Percentiles rank a stretch among this genome's conserved stretches.
These are phyloP conservation scores for Cadophora malorum DNA, from an alignment of 2,329 filamentous ascomycete genomes.

Conservation along the genomic window DNA sequence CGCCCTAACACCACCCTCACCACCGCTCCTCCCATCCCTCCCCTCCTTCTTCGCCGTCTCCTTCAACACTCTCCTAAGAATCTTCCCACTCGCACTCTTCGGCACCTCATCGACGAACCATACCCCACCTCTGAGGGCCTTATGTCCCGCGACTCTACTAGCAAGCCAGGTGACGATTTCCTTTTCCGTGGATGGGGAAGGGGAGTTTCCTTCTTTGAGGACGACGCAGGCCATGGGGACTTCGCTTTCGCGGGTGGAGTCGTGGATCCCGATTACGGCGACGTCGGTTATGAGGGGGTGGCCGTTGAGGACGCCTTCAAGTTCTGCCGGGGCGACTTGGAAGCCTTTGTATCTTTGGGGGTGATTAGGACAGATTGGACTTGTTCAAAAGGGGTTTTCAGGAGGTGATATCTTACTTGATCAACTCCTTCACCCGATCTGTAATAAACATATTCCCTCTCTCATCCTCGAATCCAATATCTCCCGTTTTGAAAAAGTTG, in stretches of 20 bases:
- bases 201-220: slow-evolving; percentile 35
- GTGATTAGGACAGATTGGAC: neutral
- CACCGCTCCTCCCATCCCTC: slow-evolving; percentile 1
- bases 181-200: slow-evolving; percentile 48
- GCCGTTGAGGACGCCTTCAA: slow-evolving; percentile 57
- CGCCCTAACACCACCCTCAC: neutral
- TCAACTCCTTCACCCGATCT: slow-evolving; percentile 75
- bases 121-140: slow-evolving; percentile 73
- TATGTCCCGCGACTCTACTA: slow-evolving; percentile 65
- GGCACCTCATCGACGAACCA: slow-evolving; percentile 69
- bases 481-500: slow-evolving; percentile 82
- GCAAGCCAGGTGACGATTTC: slow-evolving; percentile 65
- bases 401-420: slow-evolving; percentile 47
- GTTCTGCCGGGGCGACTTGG: slow-evolving; percentile 70
- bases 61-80: slow-evolving; percentile 53
- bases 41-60: slow-evolving; percentile 46
- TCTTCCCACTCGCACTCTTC: slow-evolving; percentile 67
- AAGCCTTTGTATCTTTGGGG: slow-evolving; percentile 60
- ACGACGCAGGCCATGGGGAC: slow-evolving; percentile 72
- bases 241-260: slow-evolving; percentile 69
- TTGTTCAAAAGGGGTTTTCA: neutral
- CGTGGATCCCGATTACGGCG: slow-evolving; percentile 67
- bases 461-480: slow-evolving; percentile 78
- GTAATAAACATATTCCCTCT: slow-evolving; percentile 87
- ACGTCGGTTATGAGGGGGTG: slow-evolving; percentile 58